These are phyloP conservation scores for Trametes punicea DNA, from an alignment of 768 basidiomycete species.

Conservation along the genomic window DNA sequence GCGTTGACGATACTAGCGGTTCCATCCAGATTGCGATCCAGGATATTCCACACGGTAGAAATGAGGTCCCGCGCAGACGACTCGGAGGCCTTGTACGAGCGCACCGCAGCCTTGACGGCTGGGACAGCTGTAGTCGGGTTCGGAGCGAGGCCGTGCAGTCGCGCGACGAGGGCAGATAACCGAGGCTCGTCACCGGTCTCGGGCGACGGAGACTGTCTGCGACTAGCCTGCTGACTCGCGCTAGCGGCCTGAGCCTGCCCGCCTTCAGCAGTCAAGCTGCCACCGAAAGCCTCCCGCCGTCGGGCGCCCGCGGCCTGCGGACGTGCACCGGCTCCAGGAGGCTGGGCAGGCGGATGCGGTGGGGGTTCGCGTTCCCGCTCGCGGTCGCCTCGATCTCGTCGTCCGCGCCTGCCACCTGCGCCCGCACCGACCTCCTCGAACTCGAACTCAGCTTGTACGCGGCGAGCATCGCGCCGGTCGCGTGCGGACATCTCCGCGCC, in stretches of 20 bases:
- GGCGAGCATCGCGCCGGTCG: constrained; percentile 64
- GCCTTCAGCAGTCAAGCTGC: constrained; percentile 47
- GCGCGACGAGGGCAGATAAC: constrained; percentile 53
- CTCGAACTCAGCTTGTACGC: constrained; percentile 63
- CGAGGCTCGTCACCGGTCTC: constrained; percentile 47
- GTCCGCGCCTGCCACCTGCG: constrained; percentile 38
- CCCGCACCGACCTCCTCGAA: constrained; percentile 55
- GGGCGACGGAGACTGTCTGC: constrained; percentile 33
- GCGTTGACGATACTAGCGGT: constrained; percentile 71
- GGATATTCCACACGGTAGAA: constrained; percentile 80
- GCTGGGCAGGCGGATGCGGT: constrained; percentile 23
- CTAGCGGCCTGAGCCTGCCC: constrained; percentile 13
- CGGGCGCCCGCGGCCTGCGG: constrained; percentile 34
- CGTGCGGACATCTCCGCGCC: constrained; percentile 68
- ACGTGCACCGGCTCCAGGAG: constrained; percentile 26
- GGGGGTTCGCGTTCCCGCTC: constrained; percentile 53
- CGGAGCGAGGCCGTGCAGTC: constrained; percentile 56
- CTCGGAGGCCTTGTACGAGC: constrained; percentile 76
- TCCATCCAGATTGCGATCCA: constrained; percentile 64
- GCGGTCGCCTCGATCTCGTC: constrained; percentile 44
- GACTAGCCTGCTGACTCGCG: constrained; percentile 24
- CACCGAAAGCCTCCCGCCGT: constrained; percentile 63
- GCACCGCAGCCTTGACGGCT: constrained; percentile 70
- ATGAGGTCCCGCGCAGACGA: constrained; percentile 81
- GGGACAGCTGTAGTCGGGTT: constrained; percentile 57